These are phyloP conservation scores for Sugiyamaella novakii DNA, from an alignment of 1,139 yeast species.

Conservation along the genomic window DNA sequence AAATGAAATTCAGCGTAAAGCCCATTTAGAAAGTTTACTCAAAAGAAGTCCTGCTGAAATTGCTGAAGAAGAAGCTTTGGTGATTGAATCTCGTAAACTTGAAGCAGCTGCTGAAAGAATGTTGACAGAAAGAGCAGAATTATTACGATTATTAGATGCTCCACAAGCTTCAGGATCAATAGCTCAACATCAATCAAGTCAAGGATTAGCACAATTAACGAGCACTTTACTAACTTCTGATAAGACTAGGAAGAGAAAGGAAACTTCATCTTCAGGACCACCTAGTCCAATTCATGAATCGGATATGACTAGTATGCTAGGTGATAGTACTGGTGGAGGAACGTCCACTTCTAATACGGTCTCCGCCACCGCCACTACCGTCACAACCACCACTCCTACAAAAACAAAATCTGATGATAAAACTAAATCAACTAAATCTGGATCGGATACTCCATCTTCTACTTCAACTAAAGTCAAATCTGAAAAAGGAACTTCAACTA, in stretches of 20 bases:
- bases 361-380: constrained; percentile 49
- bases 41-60: constrained; percentile 93
- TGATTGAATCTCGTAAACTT: constrained; percentile 88
- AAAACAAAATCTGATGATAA: constrained; percentile 2
- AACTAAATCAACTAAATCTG: neutral
- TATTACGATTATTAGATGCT: constrained; percentile 78
- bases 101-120: constrained; percentile 92
- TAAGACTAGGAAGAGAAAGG: constrained; percentile 60
- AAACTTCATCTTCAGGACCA: constrained; percentile 35
- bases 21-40: constrained; percentile 72
- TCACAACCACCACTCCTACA: constrained; percentile 5
- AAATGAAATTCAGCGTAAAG: constrained; percentile 76
- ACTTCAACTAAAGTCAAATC: neutral
- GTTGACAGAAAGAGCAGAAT: constrained; percentile 77
- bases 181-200: constrained; percentile 79
- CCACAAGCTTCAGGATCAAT: constrained; percentile 82
- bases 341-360: constrained; percentile 49
- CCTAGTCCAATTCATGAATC: constrained; percentile 45
- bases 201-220: constrained; percentile 85
- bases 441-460: constrained; percentile 15
- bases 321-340: constrained; percentile 36
- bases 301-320: constrained; percentile 44
- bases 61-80: constrained; percentile 94
- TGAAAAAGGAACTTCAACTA: constrained; percentile 2
- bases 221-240: constrained; percentile 78